Evolutionary conservation across 345 rosid species (phyloP), one percentile per base, ranked within the genome.

Genomic region (Camelina hispida): DNA sequence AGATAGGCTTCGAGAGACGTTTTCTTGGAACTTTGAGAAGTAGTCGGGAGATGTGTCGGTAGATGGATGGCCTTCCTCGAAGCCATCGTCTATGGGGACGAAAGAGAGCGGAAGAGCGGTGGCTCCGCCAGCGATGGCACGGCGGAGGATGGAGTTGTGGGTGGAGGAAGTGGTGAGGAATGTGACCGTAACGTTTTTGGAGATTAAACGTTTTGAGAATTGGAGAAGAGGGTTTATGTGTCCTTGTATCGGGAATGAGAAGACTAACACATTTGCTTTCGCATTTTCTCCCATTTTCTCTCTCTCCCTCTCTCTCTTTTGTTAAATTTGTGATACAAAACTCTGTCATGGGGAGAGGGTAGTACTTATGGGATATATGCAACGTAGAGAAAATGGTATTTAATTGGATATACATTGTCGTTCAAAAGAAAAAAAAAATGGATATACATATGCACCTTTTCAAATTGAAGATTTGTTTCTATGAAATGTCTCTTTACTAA

Each of bases 181-280:
- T 38, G 91, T 84, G 62, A 87, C 78, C 23, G 61, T n/a, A 12
- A 83, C 74, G 43, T 88, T 86, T 68, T 78, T 87, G 52, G 82
- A 80, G 74, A 66, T 72, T 10, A 89, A 38, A 50, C 87, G 87
- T 61, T 87, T 87, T 32, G 86, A 81, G 84, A 87, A 84, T 42
- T 86, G 87, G 59, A 85, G 79, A 50, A 84, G 73, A 23, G 92
- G 92, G 65, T 81, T 88, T 9, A 88, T 70, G 79, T 82, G 91
- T 8, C 93, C 89, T 76, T 83, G 89, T 7, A 42, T 16, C 1
- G 88, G 82, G 22, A 73, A 81, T 0, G 85, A 51, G 20, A 83
- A 11, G 15, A 85, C 79, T 55, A 84, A 57, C 15, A 82, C 81
- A 13, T 71, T 60, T 25, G 73, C 38, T 62, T 62, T 78, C 2